These are phyloP conservation scores for Fomitiporia mediterranea DNA, from an alignment of 1,284 basidiomycete genomes.

Conservation along the genomic window DNA sequence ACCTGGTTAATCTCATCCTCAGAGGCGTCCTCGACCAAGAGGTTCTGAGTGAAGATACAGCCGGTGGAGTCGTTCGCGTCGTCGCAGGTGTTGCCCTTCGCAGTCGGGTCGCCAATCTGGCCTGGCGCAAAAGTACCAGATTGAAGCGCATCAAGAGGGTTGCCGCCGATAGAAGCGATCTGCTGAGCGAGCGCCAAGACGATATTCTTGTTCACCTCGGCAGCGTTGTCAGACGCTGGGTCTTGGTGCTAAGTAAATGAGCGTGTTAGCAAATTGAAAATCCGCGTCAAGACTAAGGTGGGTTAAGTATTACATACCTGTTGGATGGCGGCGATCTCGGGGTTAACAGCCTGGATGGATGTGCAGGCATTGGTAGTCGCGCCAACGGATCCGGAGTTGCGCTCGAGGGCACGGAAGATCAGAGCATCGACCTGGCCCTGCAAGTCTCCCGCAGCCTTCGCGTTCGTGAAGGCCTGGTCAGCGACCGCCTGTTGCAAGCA, in stretches of 20 bases:
- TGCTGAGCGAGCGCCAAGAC: conserved; percentile 56
- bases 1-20: conserved; percentile 55
- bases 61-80: conserved; percentile 49
- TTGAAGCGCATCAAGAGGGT: conserved; percentile 56
- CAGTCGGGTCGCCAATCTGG: conserved; percentile 46
- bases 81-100: conserved; percentile 48
- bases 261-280: neutral
- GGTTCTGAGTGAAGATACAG: conserved; percentile 61
- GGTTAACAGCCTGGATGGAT: conserved; percentile 51
- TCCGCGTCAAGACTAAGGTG: neutral
- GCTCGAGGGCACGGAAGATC: conserved; percentile 62
- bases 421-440: conserved; percentile 56
- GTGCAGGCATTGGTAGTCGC: conserved; percentile 46
- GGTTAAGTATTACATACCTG: conserved; percentile 46
- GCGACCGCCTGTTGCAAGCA: conserved; percentile 64
- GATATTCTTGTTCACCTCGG: conserved; percentile 58
- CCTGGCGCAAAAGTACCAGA: conserved; percentile 65
- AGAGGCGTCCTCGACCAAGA: conserved; percentile 54
- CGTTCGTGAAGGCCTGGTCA: conserved; percentile 68
- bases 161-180: conserved; percentile 57
- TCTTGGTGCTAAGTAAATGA: conserved; percentile 37
- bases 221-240: conserved; percentile 54
- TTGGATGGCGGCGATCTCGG: conserved; percentile 61
- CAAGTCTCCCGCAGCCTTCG: conserved; percentile 56
- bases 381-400: conserved; percentile 59